Evolutionary conservation across 2,329 filamentous ascomycete species (phyloP).

Genomic region (Paecilomyces sp.): DNA sequence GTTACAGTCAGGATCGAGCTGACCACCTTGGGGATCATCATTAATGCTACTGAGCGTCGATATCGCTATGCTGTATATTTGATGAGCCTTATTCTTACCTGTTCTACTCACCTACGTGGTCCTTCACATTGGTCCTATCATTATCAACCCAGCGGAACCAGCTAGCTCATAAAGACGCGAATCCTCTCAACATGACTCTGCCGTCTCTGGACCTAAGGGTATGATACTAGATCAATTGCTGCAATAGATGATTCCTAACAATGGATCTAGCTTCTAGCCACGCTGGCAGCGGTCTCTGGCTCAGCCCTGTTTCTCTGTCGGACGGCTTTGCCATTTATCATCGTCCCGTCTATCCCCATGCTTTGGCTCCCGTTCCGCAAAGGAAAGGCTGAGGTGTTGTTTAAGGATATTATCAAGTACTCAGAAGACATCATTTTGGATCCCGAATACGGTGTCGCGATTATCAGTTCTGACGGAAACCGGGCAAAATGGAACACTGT

Average conservation of each 20-base stretch:
- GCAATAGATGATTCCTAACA: neutral
- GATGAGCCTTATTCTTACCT: neutral
- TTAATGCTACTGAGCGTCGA: neutral
- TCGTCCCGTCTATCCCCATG: conserved; percentile 7
- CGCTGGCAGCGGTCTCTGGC: conserved; percentile 1
- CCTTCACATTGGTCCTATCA: neutral
- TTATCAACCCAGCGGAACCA: neutral
- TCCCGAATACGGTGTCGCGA: conserved; percentile 8
- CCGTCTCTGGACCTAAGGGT: neutral
- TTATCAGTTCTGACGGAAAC: conserved; percentile 8
- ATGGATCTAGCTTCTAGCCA: conserved; percentile 3
- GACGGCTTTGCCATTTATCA: conserved; percentile 5
- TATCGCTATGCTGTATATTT: neutral
- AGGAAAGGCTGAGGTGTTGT: conserved; percentile 8
- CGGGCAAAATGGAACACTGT: conserved; percentile 9
- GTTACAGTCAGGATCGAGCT: neutral
- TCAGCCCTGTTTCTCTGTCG: conserved; percentile 4
- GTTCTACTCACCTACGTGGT: neutral
- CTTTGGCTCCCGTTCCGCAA: conserved; percentile 10
- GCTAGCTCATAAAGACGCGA: neutral
- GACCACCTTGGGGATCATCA: neutral
- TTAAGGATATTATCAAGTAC: conserved; percentile 8
- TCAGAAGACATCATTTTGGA: conserved; percentile 10
- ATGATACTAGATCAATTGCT: neutral
- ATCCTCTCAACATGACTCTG: neutral